Conservation (phyloP, 176 grass and related monocot genomes). For the Zea mays region Zm-B73-REFERENCE-NAM-5.0 NC_050101.1:104280501-104281000, state of each 20-base stretch:
- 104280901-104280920: neutral
- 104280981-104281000: slow-evolving; percentile 98
- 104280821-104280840: neutral
- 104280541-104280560: slow-evolving; percentile 77
- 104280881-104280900: neutral
- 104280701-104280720: slow-evolving; percentile 93
- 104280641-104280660: slow-evolving; percentile 87
- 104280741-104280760: neutral
- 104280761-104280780: neutral
- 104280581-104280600: neutral
- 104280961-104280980: slow-evolving; percentile 94
- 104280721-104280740: slow-evolving; percentile 22
- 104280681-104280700: slow-evolving; percentile 95
- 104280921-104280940: neutral
- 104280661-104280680: slow-evolving; percentile 93
- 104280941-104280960: slow-evolving; percentile 98
- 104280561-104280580: neutral
- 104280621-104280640: neutral
- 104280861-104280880: neutral
- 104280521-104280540: slow-evolving; percentile 57
- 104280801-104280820: neutral
- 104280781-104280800: neutral
- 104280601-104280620: too few species aligned
- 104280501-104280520: slow-evolving; percentile 87
- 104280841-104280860: neutral